Conservation (phyloP, 345 rosid genomes). For the Anacardium occidentale region DNA sequence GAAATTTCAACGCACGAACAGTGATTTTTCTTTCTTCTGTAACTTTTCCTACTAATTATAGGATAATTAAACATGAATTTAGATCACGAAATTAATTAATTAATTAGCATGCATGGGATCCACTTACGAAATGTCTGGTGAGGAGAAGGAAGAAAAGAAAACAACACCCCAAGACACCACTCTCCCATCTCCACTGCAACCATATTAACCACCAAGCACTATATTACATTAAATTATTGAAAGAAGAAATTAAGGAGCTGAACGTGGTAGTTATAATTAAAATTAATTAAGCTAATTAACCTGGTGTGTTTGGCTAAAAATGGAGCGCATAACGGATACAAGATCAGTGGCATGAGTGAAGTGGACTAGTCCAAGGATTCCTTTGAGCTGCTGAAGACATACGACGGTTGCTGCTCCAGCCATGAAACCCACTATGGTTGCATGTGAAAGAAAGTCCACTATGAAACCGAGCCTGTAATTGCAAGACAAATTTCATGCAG, state of each 20-base stretch:
- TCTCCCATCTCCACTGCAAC: constrained; percentile 98
- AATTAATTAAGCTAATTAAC: constrained; percentile 26
- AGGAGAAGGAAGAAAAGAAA: constrained; percentile 81
- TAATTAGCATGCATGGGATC: neutral
- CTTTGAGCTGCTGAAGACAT: constrained; percentile 88
- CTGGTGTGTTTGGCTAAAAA: constrained; percentile 71
- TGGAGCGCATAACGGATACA: constrained; percentile 75
- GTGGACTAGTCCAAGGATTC: constrained; percentile 73
- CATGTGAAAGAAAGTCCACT: constrained; percentile 95
- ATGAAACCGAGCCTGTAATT: constrained; percentile 78
- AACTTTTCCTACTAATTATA: neutral
- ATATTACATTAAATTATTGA: neutral
- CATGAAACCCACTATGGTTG: constrained; percentile 98
- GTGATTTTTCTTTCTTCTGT: neutral
- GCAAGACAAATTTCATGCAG: neutral
- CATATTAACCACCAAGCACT: constrained; percentile 14
- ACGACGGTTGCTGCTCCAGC: constrained; percentile 99
- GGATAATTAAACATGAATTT: no score
- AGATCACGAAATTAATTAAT: neutral
- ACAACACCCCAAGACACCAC: constrained; percentile 74
- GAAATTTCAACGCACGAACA: neutral
- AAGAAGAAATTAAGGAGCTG: neutral
- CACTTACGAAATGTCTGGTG: constrained; percentile 72
- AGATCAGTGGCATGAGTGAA: constrained; percentile 84
- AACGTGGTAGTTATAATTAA: no score